Base-by-base conservation (phyloP, 192 early-diverging fungal genomes). In the Mortierella antarctica region DNA sequence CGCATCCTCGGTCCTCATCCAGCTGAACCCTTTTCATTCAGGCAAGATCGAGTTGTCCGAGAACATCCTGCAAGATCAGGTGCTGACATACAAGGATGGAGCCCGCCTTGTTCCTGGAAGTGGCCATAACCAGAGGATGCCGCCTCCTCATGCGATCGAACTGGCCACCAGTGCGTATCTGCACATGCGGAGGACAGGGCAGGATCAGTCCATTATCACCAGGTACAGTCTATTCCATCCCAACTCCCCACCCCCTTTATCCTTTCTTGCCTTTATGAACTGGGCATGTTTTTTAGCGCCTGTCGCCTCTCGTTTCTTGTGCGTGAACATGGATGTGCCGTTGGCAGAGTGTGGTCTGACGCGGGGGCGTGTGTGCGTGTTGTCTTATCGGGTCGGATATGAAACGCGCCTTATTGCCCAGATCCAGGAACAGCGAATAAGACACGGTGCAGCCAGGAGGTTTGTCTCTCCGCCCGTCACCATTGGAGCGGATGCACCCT, bases 141-240 rank as follows among this genome's bases (percentile, higher is more conserved):
- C 65, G 54, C 45, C 75, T 31, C 93, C 96, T n/a, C 96, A 97
- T 69, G 89, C 93, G 9, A 96, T 95, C 85, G 92, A 95, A 15
- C 72, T 95, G 54, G 93, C 95, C 15, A 88, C 94, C 31, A 88
- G 92, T 53, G 95, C 95, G 14, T 98, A 96, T 73, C 81, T 93
- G 62, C 96, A 97, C 72, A 92, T 98, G 92, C 83, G 91, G 41
- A 87, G 95, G 61, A 92, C 91, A n/a, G 91, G 92, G 6, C 88
- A 94, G 65, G 95, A 98, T 70, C 97, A 99, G 83, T 91, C 92
- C 12, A 88, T 99, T 54, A 83, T 99, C 10, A 90, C 97, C 65
- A 90, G 89, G 97, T 97, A 91, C 14, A 6, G 10, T 15, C 53
- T 50, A 13, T 40, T 5, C 50, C 21, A 66, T 8, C 60, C 10